These are phyloP conservation scores for Echeveria elegans DNA, from an alignment of 164 flowering plant species.

Conservation along the genomic window DNA sequence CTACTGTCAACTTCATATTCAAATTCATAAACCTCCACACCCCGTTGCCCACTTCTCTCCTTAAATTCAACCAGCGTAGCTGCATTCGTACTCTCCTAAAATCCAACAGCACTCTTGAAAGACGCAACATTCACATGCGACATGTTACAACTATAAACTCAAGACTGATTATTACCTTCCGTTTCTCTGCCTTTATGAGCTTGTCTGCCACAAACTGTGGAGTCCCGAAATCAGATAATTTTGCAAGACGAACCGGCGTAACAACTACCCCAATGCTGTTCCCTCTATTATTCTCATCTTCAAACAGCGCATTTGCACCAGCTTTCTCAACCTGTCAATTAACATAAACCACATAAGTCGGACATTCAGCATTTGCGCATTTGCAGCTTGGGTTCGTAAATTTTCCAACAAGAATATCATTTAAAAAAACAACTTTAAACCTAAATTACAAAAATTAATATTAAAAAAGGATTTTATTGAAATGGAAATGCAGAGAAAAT, in stretches of 20 bases:
- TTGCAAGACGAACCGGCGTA: constrained; percentile 60
- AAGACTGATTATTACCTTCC: constrained; percentile 63
- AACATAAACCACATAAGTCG: too few species aligned
- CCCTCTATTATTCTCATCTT: constrained; percentile 49
- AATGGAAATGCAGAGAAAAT: not conserved
- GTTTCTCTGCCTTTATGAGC: constrained; percentile 84
- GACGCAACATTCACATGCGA: too few species aligned
- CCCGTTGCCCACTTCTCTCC: constrained; percentile 60
- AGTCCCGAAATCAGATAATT: constrained; percentile 65
- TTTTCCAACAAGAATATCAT: too few species aligned
- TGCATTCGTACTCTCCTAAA: constrained; percentile 78
- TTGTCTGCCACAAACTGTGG: constrained; percentile 84
- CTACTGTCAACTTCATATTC: constrained; percentile 64
- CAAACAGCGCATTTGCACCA: constrained; percentile 79
- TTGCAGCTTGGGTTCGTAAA: too few species aligned
- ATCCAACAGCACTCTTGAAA: not conserved
- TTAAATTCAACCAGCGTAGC: constrained; percentile 50
- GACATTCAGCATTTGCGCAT: too few species aligned
- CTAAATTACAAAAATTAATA: too few species aligned
- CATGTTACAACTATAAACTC: not conserved
- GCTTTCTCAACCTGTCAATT: constrained; percentile 72
- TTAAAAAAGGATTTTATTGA: not conserved
- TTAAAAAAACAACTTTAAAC: not conserved
- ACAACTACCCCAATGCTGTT: constrained; percentile 93
- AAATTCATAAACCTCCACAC: constrained; percentile 65